Conservation (phyloP, 305 asterid species). For the Fraxinus dipetala region DNA sequence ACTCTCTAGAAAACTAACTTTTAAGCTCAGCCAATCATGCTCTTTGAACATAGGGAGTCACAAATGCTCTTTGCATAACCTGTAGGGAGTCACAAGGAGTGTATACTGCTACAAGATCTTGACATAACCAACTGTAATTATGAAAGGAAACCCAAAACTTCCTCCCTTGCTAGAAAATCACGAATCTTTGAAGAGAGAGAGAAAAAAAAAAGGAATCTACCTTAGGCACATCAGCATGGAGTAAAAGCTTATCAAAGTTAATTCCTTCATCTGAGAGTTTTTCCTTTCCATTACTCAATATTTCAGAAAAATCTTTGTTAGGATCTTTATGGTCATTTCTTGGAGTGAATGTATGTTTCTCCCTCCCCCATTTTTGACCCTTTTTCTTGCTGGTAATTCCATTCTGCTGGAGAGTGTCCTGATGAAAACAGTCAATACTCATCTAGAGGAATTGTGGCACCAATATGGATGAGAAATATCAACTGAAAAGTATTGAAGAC, state of each 20-base stretch:
- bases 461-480: slow-evolving; percentile 20
- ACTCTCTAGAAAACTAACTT: not conserved
- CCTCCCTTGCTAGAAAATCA: not conserved
- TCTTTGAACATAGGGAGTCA: not conserved
- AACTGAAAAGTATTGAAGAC: not conserved
- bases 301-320: slow-evolving; percentile 35
- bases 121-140: not conserved
- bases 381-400: slow-evolving; percentile 90
- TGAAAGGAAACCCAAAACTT: not conserved
- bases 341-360: slow-evolving; percentile 42
- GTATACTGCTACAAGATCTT: not conserved
- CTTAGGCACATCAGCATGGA: slow-evolving; percentile 60
- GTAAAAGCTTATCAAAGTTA: slow-evolving; percentile 68
- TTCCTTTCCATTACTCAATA: slow-evolving; percentile 29
- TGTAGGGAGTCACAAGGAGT: not conserved
- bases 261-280: slow-evolving; percentile 32
- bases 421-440: slow-evolving; percentile 21
- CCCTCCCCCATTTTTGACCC: slow-evolving; percentile 95
- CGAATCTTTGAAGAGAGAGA: not conserved
- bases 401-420: slow-evolving; percentile 73
- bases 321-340: slow-evolving; percentile 40
- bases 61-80: not conserved
- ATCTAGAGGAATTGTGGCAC: slow-evolving; percentile 8
- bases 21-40: not conserved
- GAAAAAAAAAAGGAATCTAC: slow-evolving; percentile 30